Conservation (phyloP, 129 eudicot genomes). For the Flaveria sonorensis region DNA sequence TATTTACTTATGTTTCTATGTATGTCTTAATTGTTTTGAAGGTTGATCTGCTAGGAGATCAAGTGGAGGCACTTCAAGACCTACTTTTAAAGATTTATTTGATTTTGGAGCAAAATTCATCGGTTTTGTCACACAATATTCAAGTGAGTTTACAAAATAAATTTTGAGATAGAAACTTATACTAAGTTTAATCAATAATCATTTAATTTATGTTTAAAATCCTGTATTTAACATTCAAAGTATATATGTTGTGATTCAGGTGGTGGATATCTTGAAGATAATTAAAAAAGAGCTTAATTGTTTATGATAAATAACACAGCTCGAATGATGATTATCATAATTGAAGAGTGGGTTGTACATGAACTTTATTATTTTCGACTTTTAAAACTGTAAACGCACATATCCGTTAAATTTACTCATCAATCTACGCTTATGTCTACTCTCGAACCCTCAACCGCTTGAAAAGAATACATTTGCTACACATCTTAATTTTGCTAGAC, state of each 20-base stretch:
- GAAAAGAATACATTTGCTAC: too few relatives aligned
- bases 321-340: too few relatives aligned
- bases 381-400: too few relatives aligned
- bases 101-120: slow-evolving; percentile 44
- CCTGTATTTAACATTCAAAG: not conserved
- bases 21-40: slow-evolving; percentile 7
- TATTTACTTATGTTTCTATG: not conserved
- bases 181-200: not conserved
- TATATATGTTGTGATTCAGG: slow-evolving; percentile 45
- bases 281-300: slow-evolving; percentile 17
- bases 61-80: slow-evolving; percentile 64
- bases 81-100: slow-evolving; percentile 57
- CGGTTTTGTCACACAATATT: slow-evolving; percentile 44
- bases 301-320: too few relatives aligned
- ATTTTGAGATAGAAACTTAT: not conserved
- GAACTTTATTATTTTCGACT: too few relatives aligned
- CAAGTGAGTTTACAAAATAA: slow-evolving; percentile 35
- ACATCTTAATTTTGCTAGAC: too few relatives aligned
- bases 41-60: slow-evolving; percentile 85
- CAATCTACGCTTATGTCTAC: too few relatives aligned
- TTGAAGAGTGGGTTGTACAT: too few relatives aligned
- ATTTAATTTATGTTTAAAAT: not conserved
- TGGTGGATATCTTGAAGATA: slow-evolving; percentile 50
- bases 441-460: too few relatives aligned
- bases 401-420: too few relatives aligned